Evolutionary conservation across 1,139 yeast species (phyloP).

Genomic region (Magnusiomyces ingens): DNA sequence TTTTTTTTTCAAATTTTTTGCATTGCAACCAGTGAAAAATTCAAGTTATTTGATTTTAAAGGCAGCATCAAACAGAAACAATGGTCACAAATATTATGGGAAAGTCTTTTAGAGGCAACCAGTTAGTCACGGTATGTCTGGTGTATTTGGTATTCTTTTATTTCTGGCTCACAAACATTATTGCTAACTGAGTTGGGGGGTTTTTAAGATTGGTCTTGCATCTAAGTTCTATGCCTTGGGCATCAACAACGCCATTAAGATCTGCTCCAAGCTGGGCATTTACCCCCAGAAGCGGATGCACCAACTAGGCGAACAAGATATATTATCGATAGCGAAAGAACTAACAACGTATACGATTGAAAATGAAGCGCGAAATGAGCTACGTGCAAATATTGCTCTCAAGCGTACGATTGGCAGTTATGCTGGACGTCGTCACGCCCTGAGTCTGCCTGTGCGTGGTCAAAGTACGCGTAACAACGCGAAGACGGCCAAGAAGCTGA

Average conservation of each 20-base stretch:
- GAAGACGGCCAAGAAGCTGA: constrained; percentile 78
- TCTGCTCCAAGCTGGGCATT: constrained; percentile 84
- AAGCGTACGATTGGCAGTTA: constrained; percentile 81
- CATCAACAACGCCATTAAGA: constrained; percentile 56
- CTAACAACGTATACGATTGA: constrained; percentile 77
- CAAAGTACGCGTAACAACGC: constrained; percentile 91
- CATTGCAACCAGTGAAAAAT: neutral
- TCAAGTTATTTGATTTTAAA: neutral
- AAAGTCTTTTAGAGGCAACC: constrained; percentile 38
- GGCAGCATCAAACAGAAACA: neutral
- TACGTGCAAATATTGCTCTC: constrained; percentile 70
- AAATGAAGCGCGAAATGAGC: constrained; percentile 72
- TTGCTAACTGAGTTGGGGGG: neutral
- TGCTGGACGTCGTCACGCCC: constrained; percentile 84
- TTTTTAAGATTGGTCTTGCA: constrained; percentile 58
- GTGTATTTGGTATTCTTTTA: neutral
- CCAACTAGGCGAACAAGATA: constrained; percentile 81
- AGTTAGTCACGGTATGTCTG: constrained; percentile 29
- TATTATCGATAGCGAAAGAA: constrained; percentile 81
- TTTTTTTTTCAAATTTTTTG: neutral
- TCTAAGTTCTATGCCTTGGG: constrained; percentile 86
- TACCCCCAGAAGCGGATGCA: constrained; percentile 94
- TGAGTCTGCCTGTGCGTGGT: constrained; percentile 83
- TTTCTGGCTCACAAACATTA: neutral
- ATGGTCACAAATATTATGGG: constrained; percentile 39